Evolutionary conservation across 306 rosid species (phyloP).

Genomic region (Sicyos baderoa): DNA sequence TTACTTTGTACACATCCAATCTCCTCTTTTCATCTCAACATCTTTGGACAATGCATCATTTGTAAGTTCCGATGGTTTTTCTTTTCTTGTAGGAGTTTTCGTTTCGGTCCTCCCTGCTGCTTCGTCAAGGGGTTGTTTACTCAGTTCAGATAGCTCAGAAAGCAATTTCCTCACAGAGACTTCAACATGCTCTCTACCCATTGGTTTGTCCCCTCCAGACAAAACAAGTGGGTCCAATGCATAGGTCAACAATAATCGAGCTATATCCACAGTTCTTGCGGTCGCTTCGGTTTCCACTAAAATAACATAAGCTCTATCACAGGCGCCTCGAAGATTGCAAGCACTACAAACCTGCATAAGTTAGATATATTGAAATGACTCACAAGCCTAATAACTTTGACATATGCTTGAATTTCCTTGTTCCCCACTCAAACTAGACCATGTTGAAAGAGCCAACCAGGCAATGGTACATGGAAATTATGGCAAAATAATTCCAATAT

Average conservation of each 20-base stretch:
- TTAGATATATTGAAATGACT: slow-evolving; percentile 2
- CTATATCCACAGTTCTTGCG: slow-evolving; percentile 85
- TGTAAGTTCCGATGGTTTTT: slow-evolving; percentile 18
- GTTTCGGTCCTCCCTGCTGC: slow-evolving; percentile 33
- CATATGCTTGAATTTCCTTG: no score
- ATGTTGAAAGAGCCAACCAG: no score
- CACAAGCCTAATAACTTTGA: slow-evolving; percentile 18
- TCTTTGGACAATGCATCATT: slow-evolving; percentile 26
- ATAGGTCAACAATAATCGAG: slow-evolving; percentile 58
- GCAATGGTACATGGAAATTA: no score
- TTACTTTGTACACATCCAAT: slow-evolving; percentile 88
- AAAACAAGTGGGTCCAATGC: slow-evolving; percentile 74
- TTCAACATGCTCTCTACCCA: slow-evolving; percentile 60
- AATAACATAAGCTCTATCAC: slow-evolving; percentile 86
- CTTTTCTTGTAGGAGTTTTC: slow-evolving; percentile 23
- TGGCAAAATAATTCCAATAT: background rate
- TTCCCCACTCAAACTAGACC: no score
- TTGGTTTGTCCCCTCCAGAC: slow-evolving; percentile 55
- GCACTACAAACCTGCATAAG: slow-evolving; percentile 65
- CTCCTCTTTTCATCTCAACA: slow-evolving; percentile 67
- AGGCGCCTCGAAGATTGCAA: slow-evolving; percentile 75
- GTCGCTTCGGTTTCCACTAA: slow-evolving; percentile 46
- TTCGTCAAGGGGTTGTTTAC: slow-evolving; percentile 46
- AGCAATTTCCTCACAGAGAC: slow-evolving; percentile 68
- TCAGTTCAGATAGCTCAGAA: slow-evolving; percentile 56